These are phyloP conservation scores for Tulasnella sp. DNA, from an alignment of 768 basidiomycete species.

Conservation along the genomic window DNA sequence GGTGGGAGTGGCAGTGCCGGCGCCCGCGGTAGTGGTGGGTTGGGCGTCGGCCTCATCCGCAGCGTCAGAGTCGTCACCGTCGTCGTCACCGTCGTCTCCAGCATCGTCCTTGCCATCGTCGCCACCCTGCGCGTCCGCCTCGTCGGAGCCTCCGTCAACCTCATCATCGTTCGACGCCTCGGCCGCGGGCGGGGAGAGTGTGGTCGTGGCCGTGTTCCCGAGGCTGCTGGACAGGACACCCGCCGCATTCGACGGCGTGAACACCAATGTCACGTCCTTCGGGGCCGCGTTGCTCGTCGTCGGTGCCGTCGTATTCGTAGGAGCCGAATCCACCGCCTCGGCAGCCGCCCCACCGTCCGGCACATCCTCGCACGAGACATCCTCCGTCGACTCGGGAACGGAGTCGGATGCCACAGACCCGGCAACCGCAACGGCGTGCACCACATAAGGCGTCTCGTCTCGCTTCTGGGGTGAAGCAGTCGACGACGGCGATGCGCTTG, in stretches of 20 bases:
- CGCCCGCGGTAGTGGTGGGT: not conserved
- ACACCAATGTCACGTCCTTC: slow-evolving; percentile 43
- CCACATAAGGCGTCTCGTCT: no score
- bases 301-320: not conserved
- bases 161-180: slow-evolving; percentile 1
- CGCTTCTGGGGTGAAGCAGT: slow-evolving; percentile 16
- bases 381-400: not conserved
- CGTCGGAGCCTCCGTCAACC: not conserved
- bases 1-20: not conserved
- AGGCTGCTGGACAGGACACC: slow-evolving; percentile 5
- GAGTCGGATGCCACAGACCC: not conserved
- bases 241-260: slow-evolving; percentile 33
- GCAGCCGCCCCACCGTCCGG: not conserved
- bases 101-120: not conserved
- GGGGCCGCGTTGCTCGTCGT: slow-evolving; percentile 13
- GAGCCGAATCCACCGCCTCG: not conserved
- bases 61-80: not conserved
- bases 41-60: not conserved
- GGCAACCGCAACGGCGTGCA: not conserved
- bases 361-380: not conserved
- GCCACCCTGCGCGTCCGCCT: not conserved
- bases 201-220: not conserved
- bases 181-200: slow-evolving; percentile 2
- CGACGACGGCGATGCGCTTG: slow-evolving; percentile 18
- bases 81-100: not conserved